phyloP scores from a whole-genome alignment of 2,329 filamentous ascomycete species.

The Fusarium bactridioides region DNA sequence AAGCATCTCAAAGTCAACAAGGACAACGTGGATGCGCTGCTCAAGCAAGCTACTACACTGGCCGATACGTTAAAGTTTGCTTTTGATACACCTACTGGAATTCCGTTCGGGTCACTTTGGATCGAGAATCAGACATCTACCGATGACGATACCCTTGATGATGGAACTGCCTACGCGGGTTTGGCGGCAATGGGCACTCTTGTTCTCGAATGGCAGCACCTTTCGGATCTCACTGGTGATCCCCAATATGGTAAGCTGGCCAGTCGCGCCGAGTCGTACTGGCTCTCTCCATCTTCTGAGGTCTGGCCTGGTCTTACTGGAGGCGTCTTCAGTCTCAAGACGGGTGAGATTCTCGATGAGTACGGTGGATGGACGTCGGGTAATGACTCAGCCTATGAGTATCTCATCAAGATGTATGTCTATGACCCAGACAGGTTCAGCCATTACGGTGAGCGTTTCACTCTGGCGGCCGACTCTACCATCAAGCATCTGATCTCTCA shows the following conservation, averaged over 20 bases:
- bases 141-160: background rate
- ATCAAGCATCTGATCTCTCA: conserved; percentile 49
- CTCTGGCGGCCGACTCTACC: conserved; percentile 60
- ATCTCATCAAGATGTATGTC: conserved; percentile 68
- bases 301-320: conserved; percentile 17
- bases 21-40: conserved; percentile 59
- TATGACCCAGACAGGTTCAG: conserved; percentile 66
- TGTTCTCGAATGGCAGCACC: conserved; percentile 16
- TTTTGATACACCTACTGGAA: conserved; percentile 6
- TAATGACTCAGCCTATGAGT: conserved; percentile 67
- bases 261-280: background rate
- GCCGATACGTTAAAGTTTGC: conserved; percentile 54
- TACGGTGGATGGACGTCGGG: conserved; percentile 62
- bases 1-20: conserved; percentile 47
- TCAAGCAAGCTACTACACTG: conserved; percentile 66
- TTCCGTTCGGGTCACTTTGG: background rate
- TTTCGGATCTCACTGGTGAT: conserved; percentile 10
- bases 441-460: conserved; percentile 40
- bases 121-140: conserved; percentile 7
- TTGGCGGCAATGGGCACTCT: conserved; percentile 7
- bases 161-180: background rate
- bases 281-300: conserved; percentile 10
- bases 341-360: conserved; percentile 38
- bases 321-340: conserved; percentile 5
- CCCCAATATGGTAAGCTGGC: background rate